A percentile compares a stretch with the other conserved stretches of the same genome.
Conservation (phyloP, 345 rosid genomes). For the Eucalyptus caleyi region DNA sequence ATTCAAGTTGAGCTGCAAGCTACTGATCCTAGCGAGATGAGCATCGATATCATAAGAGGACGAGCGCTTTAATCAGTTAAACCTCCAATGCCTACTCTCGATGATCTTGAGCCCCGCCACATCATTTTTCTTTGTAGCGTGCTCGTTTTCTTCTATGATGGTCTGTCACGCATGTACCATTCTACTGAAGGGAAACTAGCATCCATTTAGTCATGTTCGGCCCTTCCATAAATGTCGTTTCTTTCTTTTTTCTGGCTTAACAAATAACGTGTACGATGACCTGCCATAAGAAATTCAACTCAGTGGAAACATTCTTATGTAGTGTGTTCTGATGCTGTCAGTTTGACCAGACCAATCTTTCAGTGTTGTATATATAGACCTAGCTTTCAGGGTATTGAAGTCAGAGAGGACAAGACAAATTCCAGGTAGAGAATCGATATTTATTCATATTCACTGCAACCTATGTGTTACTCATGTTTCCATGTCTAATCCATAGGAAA, state of each 20-base stretch:
- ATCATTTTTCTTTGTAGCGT: neutral
- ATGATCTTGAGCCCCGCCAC: neutral
- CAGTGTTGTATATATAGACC: neutral
- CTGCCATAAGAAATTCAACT: neutral
- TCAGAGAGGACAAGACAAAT: neutral
- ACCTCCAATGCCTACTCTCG: neutral
- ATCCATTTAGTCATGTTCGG: neutral
- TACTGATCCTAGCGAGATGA: conserved; percentile 78
- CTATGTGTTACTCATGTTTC: neutral
- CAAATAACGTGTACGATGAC: neutral
- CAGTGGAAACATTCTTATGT: neutral
- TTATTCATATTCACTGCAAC: neutral
- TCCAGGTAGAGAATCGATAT: neutral
- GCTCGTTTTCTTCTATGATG: neutral
- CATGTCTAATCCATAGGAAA: neutral
- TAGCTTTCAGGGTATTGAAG: neutral
- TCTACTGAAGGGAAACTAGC: neutral
- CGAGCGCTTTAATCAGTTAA: conserved; percentile 17
- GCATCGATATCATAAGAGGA: conserved; percentile 47
- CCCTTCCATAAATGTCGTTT: neutral
- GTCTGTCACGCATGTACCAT: neutral
- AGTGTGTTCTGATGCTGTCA: neutral
- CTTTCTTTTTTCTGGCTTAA: neutral
- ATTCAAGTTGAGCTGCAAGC: conserved; percentile 75
- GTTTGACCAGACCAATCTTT: neutral